Base-by-base conservation (phyloP, 106 monocot genomes). In the Iris macrosiphon region DNA sequence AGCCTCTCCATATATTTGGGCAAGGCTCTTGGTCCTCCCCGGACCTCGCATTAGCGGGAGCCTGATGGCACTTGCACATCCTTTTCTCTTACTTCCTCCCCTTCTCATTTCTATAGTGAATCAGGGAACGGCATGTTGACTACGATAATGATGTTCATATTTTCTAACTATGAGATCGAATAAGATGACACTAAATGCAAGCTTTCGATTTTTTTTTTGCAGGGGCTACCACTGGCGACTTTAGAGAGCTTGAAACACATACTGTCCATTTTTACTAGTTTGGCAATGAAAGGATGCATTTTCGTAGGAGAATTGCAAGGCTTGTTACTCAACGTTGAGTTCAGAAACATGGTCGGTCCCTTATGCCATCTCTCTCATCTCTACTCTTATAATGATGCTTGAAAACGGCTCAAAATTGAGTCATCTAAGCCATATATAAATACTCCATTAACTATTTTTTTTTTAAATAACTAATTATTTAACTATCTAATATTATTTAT, bases 201-300 rank as follows among this genome's bases (percentile, higher is more conserved):
- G 28, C 5, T 13, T 48, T 13, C 52, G 34, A 6, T n/a, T 46
- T 48, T 6, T 57, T 65, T 18, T 14, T 59, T 77, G 46, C 65
- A 96, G 95, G 95, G 95, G 29, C 65, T 89, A 40, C 79, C 89
- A 15, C 14, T 96, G 12, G 54, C 15, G 30, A 65, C 75, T 31
- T 45, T 70, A 14, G 55, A 55, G 22, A 58, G 50, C 0, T 73
- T 95, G 34, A 49, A 69, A 18, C 69, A 80, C 35, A 55, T 95
- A 11, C 74, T 95, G 46, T 64, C 47, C 42, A 8, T 74, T 18
- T 56, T 85, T 11, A 68, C 89, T 60, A 83, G 76, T 57, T 79
- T 89, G 56, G 85, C 85, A 65, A 89, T 72, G 75, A 82, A 86
- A 83, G 95, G 82, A 35, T 74, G 76, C 66, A 76, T 67, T 64